A percentile compares a stretch with the other conserved stretches of the same genome.
Evolutionary conservation across 1,284 basidiomycete genomes (phyloP).

Genomic region (Leccinum solheimii): DNA sequence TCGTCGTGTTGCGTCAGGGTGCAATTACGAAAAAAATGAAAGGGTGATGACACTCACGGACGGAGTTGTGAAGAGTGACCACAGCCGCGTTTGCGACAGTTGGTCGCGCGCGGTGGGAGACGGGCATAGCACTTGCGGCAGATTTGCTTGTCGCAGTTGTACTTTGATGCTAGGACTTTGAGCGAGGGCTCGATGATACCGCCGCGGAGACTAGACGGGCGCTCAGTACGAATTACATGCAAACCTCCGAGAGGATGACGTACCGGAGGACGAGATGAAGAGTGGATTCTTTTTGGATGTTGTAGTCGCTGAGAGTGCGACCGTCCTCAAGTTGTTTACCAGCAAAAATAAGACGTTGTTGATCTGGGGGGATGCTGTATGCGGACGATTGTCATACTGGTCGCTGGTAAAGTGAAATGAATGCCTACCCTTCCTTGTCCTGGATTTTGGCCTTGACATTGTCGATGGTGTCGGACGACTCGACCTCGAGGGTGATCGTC

Average conservation of each 20-base stretch:
- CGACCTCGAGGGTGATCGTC: constrained; percentile 98
- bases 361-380: constrained; percentile 25
- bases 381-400: background rate
- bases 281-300: constrained; percentile 99
- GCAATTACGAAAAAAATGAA: background rate
- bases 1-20: background rate
- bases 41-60: constrained; percentile 60
- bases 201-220: constrained; percentile 37
- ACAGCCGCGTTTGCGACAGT: constrained; percentile 93
- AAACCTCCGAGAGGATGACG: constrained; percentile 23
- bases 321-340: constrained; percentile 80
- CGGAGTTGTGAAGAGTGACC: constrained; percentile 95
- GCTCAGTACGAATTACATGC: background rate
- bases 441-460: constrained; percentile 29
- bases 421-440: constrained; percentile 79
- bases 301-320: constrained; percentile 92
- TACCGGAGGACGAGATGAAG: constrained; percentile 95
- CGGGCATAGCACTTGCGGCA: constrained; percentile 99
- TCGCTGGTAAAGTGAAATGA: background rate
- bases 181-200: constrained; percentile 99
- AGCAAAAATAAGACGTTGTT: constrained; percentile 29
- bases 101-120: constrained; percentile 97
- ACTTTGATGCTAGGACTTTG: constrained; percentile 94
- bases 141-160: constrained; percentile 98
- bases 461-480: constrained; percentile 71